A percentile compares a stretch with the other conserved stretches of the same genome.
These are phyloP conservation scores for Hansenula anomala DNA, from an alignment of 1,139 yeast genomes.

Conservation along the genomic window DNA sequence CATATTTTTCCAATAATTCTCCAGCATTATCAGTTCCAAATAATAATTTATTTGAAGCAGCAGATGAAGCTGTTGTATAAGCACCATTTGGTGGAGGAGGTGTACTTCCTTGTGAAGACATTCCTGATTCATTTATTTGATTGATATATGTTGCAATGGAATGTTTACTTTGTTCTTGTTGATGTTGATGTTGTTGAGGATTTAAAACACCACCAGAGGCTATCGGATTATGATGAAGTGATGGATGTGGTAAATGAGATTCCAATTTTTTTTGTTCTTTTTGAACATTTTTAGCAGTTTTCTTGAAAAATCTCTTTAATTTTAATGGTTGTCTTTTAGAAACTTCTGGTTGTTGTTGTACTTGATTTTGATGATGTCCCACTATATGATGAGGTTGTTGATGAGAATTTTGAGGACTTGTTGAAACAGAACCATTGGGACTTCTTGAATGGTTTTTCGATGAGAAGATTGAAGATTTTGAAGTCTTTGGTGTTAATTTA, in stretches of 20 bases:
- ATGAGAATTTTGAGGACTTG: constrained; percentile 13
- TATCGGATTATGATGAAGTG: constrained; percentile 1
- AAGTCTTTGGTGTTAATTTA: constrained; percentile 20
- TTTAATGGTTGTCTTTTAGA: constrained; percentile 24
- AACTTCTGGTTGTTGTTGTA: no score
- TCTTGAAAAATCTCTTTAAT: constrained; percentile 30
- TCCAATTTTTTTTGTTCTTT: constrained; percentile 6
- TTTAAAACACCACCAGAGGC: no score
- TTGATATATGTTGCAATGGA: constrained; percentile 1
- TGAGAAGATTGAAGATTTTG: constrained; percentile 18
- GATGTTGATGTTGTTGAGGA: neutral
- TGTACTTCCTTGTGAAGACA: constrained; percentile 2
- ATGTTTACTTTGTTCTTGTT: constrained; percentile 3
- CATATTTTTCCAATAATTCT: constrained; percentile 44
- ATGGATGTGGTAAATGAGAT: neutral
- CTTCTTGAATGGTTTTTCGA: constrained; percentile 16
- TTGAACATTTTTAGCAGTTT: constrained; percentile 16
- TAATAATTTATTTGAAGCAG: constrained; percentile 22
- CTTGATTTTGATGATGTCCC: no score
- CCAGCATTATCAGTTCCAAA: constrained; percentile 33
- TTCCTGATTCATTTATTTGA: neutral
- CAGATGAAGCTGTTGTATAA: constrained; percentile 1
- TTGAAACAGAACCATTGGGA: constrained; percentile 11
- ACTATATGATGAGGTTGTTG: constrained; percentile 5
- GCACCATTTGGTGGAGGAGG: no score